phyloP scores from a whole-genome alignment of 345 rosid species.

The Citrus sinensis region DVS_A1.0 CM039166.1:26077001-26077500 shows the following conservation, averaged over 20 bases:
- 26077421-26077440: not conserved
- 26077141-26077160: not conserved
- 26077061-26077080: not conserved
- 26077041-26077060: not conserved
- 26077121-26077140: conserved; percentile 8
- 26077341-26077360: not conserved
- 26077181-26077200: conserved; percentile 10
- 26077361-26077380: not conserved
- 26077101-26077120: not conserved
- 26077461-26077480: not conserved
- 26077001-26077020: not conserved
- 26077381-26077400: not conserved
- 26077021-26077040: not conserved
- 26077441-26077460: not conserved
- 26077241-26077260: not conserved
- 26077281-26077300: not conserved
- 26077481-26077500: not conserved
- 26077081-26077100: not conserved
- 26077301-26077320: not conserved
- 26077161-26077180: not conserved
- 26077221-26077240: not conserved
- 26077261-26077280: not conserved
- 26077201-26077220: conserved; percentile 1
- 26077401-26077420: not conserved
- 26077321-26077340: not conserved